phyloP scores from a whole-genome alignment of 257 asterid species.

The Petunia secreta region DNA sequence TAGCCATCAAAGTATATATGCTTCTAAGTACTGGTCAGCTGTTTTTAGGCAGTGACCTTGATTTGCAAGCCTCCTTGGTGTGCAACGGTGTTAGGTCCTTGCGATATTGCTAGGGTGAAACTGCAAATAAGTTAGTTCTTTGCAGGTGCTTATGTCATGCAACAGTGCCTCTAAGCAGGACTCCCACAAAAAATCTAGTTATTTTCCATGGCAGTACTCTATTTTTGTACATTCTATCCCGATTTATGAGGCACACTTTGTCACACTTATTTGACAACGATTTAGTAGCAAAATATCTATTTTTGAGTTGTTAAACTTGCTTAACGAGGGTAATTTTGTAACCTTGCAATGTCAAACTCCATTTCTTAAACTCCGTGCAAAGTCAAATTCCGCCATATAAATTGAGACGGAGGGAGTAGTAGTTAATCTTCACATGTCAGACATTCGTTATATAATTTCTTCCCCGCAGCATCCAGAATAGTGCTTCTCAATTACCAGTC shows the following conservation, averaged over 20 bases:
- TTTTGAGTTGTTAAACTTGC: too few species aligned
- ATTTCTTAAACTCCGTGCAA: too few species aligned
- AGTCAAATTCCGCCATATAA: too few species aligned
- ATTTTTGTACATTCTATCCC: too few species aligned
- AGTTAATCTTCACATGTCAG: not conserved
- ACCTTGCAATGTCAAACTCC: too few species aligned
- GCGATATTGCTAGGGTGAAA: not conserved
- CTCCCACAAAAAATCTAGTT: not conserved
- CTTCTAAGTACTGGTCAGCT: not conserved
- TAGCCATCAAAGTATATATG: constrained; percentile 11
- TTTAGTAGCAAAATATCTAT: too few species aligned
- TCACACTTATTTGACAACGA: too few species aligned
- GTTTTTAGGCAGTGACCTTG: not conserved
- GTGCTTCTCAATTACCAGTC: not conserved
- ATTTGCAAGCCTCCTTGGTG: not conserved
- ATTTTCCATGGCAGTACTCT: constrained; percentile 9
- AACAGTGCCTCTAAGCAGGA: not conserved
- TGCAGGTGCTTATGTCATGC: not conserved
- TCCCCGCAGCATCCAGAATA: not conserved
- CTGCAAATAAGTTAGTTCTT: not conserved
- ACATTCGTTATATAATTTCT: not conserved
- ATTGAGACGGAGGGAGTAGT: not conserved
- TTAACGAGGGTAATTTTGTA: too few species aligned
- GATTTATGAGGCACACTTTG: too few species aligned
- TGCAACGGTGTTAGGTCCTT: not conserved